Conservation (phyloP, 1,139 yeast genomes). For the Geotrichum carabidarum region DNA sequence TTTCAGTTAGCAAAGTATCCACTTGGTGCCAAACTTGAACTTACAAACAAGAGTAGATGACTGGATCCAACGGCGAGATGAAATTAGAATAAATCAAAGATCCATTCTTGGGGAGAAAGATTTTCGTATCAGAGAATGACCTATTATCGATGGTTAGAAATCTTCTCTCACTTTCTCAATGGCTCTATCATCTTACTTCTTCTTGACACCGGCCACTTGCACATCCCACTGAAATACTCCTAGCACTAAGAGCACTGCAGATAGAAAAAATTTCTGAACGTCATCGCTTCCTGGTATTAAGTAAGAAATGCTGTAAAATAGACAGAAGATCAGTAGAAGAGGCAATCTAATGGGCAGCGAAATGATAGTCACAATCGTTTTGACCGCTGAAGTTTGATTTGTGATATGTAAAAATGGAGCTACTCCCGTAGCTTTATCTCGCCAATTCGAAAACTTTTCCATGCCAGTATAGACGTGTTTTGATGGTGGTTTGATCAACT, state of each 20-base stretch:
- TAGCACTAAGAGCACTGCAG: conserved; percentile 22
- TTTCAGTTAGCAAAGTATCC: conserved; percentile 2
- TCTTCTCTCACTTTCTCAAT: not conserved
- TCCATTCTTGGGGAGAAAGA: conserved; percentile 30
- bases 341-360: conserved; percentile 30
- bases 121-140: conserved; percentile 5
- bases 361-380: conserved; percentile 18
- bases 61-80: conserved; percentile 39
- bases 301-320: conserved; percentile 20
- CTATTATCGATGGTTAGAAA: conserved; percentile 4
- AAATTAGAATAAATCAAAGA: conserved; percentile 38
- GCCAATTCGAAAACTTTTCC: conserved; percentile 42
- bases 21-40: conserved; percentile 4
- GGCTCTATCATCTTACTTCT: conserved; percentile 12
- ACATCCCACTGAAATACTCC: conserved; percentile 20
- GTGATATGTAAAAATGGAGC: conserved; percentile 38
- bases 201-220: conserved; percentile 21
- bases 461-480: conserved; percentile 22
- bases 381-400: conserved; percentile 12
- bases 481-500: not conserved
- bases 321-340: conserved; percentile 21
- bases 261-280: conserved; percentile 21
- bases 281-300: conserved; percentile 11
- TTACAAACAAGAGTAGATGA: conserved; percentile 32
- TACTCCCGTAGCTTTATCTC: conserved; percentile 42